These are phyloP conservation scores for Phyllosticta capitalensis DNA, from an alignment of 2,329 filamentous ascomycete genomes.

Conservation along the genomic window DNA sequence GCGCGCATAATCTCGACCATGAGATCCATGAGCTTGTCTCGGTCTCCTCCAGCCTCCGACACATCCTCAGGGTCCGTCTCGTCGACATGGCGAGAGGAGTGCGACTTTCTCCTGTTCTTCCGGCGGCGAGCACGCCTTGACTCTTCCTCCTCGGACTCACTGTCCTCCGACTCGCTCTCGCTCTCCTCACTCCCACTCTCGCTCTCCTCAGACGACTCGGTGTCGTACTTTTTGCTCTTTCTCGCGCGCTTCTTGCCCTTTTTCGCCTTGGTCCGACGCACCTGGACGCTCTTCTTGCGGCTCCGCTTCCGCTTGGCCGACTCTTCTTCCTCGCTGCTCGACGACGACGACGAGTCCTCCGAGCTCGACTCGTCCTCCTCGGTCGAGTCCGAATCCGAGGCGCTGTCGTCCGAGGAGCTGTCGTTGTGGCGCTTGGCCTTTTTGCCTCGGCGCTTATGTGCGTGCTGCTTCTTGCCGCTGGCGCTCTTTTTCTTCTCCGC, in stretches of 20 bases:
- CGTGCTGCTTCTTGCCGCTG: constrained; percentile 12
- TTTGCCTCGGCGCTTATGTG: constrained; percentile 10
- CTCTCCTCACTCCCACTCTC: background rate
- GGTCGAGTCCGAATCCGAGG: constrained; percentile 15
- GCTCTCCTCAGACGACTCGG: constrained; percentile 16
- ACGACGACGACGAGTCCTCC: background rate
- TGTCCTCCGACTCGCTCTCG: constrained; percentile 17
- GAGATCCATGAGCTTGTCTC: constrained; percentile 6
- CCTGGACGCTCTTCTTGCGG: constrained; percentile 19
- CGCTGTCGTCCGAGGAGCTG: constrained; percentile 13
- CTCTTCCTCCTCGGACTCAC: constrained; percentile 12
- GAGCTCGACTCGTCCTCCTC: constrained; percentile 13
- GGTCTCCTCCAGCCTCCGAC: background rate
- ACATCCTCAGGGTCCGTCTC: constrained; percentile 9
- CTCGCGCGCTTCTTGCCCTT: constrained; percentile 19
- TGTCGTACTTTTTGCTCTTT: constrained; percentile 20
- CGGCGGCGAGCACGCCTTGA: constrained; percentile 7
- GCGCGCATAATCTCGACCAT: constrained; percentile 2
- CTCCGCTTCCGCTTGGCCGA: constrained; percentile 10
- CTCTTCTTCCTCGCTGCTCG: constrained; percentile 2
- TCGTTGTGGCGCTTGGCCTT: constrained; percentile 20
- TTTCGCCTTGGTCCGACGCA: constrained; percentile 27
- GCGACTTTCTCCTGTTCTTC: constrained; percentile 8
- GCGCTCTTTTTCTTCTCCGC: constrained; percentile 8
- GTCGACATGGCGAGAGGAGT: background rate